Evolutionary conservation across 1,284 basidiomycete genomes (phyloP), one percentile per base, ranked within the genome.

Genomic region (Fomitopsis betulina): DNA sequence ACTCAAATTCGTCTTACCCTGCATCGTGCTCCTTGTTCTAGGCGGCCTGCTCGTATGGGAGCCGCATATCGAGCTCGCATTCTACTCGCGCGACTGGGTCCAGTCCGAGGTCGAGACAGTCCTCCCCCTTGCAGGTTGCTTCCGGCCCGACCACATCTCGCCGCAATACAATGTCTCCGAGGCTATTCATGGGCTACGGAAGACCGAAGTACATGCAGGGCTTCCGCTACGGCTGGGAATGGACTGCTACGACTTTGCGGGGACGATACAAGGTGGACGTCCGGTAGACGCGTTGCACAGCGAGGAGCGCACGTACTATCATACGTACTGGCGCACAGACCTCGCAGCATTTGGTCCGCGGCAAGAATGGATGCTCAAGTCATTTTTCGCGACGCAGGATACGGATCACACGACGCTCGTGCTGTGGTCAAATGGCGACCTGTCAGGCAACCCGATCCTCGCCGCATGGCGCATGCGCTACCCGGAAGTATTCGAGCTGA

Each of bases 251-350:
- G 85, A 92, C 68, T 92, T 93, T 70, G 89, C 93, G 1, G 85
- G 86, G 9, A 93, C 91, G 6, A 79, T 95, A 37, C 78, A 78
- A 61, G 68, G 40, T 40, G 61, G 30, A 61, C 65, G 15, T 54
- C 57, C 38, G 32, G 23, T n/a, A n/a, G 50, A n/a, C 15, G 25
- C 54, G 35, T 15, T 39, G 45, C 23, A 19, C 23, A 19, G 40
- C 45, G 57, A 39, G 35, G 37, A 21, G 25, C 43, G 43, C 21
- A 55, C 57, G 7, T 42, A 39, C 55, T 95, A 85, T 70, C 94
- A 97, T 73, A 90, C 93, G 0, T 96, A 96, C 70, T 96, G 94
- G 94, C 82, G 94, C 12, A 81, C 81, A 38, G 94, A 97, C 73
- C 83, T 97, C 40, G 83, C 83, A 1, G 78, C 85, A 0, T 89